Conservation (phyloP, 345 rosid genomes). For the Leavenworthia alabamica region DNA sequence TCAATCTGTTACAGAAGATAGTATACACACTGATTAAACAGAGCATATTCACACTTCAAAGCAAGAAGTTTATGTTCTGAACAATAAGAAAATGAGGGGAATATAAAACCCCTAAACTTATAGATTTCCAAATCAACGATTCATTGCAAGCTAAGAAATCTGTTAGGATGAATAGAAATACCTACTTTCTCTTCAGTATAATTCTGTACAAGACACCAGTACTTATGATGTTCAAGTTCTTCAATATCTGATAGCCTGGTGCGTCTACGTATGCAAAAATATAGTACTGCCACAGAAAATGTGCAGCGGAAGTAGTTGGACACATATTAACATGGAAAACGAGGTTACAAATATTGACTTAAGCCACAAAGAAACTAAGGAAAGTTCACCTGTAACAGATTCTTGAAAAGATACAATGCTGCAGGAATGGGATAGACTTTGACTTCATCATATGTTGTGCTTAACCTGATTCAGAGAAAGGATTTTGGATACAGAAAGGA, state of each 20-base stretch:
- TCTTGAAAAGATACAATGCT: conserved; percentile 84
- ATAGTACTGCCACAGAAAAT: conserved; percentile 63
- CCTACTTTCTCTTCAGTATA: conserved; percentile 87
- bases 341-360: background rate
- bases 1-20: conserved; percentile 50
- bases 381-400: conserved; percentile 73
- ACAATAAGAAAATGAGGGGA: background rate
- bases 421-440: conserved; percentile 91
- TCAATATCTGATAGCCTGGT: conserved; percentile 94
- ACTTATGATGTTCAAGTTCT: conserved; percentile 92
- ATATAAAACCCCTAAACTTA: background rate
- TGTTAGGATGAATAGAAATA: background rate
- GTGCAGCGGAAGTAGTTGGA: conserved; percentile 15
- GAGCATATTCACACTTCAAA: background rate
- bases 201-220: conserved; percentile 88
- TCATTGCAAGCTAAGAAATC: background rate
- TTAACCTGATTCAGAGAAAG: conserved; percentile 60
- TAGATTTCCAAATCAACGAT: background rate
- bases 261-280: conserved; percentile 97
- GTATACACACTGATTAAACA: background rate
- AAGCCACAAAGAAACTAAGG: background rate
- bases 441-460: conserved; percentile 81
- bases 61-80: conserved; percentile 7
- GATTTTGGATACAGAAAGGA: background rate
- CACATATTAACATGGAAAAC: background rate